A percentile compares a stretch with the other conserved stretches of the same genome.
These are phyloP conservation scores for Tetragonia tetragonoides DNA, from an alignment of 148 eudicot genomes.

Conservation along the genomic window DNA sequence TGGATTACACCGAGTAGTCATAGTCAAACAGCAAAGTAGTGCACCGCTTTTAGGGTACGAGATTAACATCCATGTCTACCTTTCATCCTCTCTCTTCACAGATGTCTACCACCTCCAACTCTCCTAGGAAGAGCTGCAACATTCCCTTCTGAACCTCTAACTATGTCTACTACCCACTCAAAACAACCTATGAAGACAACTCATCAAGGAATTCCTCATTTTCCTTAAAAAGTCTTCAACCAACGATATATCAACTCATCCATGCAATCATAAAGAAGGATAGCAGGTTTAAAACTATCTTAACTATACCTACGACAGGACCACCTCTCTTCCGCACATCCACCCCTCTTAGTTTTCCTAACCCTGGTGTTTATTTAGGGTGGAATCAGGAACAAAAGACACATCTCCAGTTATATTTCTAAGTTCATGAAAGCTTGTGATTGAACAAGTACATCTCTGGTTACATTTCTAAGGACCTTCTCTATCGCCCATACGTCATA, in stretches of 20 bases:
- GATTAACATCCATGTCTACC: neutral
- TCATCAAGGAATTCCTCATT: neutral
- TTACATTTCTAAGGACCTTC: neutral
- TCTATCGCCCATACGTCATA: neutral
- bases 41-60: neutral
- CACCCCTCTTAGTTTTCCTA: no score
- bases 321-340: neutral
- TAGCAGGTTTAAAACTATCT: neutral
- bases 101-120: neutral
- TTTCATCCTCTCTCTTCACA: neutral
- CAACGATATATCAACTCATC: neutral
- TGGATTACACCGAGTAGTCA: neutral
- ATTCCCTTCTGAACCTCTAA: neutral
- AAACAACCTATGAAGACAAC: neutral
- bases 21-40: neutral
- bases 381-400: no score
- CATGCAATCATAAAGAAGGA: neutral
- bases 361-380: no score
- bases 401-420: no score
- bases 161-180: neutral
- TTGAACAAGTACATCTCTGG: neutral
- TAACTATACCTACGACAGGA: neutral
- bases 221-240: neutral
- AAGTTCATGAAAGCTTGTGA: no score
- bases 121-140: neutral